Base-by-base conservation (phyloP, 2,329 filamentous ascomycete species). In the Herpotrichia juniperi region DNA sequence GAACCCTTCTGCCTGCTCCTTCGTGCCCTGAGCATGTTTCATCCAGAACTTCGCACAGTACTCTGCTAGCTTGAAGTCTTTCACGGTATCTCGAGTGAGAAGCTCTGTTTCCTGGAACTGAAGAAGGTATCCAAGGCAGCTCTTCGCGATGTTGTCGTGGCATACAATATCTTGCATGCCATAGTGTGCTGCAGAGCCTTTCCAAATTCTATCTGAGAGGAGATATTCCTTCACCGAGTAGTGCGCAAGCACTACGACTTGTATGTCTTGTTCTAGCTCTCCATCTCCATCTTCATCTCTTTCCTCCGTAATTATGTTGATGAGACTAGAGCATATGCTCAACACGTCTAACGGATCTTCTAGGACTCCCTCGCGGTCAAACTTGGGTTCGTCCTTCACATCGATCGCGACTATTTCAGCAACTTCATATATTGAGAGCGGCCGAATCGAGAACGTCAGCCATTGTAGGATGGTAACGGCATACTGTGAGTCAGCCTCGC, bases 211-310 rank as follows among this genome's bases (percentile, higher is more conserved):
- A 3, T 42, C 46, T 7, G 59, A 62, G 2, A 44, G 22, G 19
- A 64, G 57, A 45, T 62, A 64, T 25, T 64, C 59, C 28, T 62
- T 62, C 14, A 64, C 59, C 9, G 61, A 62, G 50, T 53, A 62
- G 39, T 64, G 61, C 11, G 61, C 50, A 14, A 62, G 31, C 35
- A 26, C 31, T 22, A 53, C 32, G 25, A 31, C 28, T 25, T 46
- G 17, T 24, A 31, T 16, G 22, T 7, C 37, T 21, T 11, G 17
- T n/a, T 7, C 22, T 21, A 22, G n/a, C 17, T 10, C 4, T 37
- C 39, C 22, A 11, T 48, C 14, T 21, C n/a, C 8, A 5, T 10
- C 4, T 37, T 30, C 22, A 11, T 48, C 14, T 21, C n/a, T 21
- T 4, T 30, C 9, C n/a, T 42, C 9, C 44, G 22, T 21, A 42